Base-by-base conservation (phyloP, 2,329 filamentous ascomycete genomes). In the Lachnellula hyalina region DNA sequence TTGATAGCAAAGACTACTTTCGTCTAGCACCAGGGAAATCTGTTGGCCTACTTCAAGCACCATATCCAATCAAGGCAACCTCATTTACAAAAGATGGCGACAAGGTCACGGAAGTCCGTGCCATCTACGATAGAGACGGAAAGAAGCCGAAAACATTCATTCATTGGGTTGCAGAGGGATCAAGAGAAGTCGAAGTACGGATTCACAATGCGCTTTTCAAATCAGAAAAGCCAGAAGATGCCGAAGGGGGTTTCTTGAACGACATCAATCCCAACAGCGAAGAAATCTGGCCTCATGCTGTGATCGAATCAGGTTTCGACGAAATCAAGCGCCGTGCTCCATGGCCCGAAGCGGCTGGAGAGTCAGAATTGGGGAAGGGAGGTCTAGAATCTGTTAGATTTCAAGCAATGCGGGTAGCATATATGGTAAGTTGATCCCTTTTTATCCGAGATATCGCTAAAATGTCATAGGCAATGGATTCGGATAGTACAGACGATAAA, bases 401-500 rank as follows among this genome's bases (percentile, higher is more conserved):
- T 79, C 93, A 97, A 77, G 93, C 85, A 2, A 85, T 96, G 79
- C 81, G 93, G 25, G 88, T 93, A 45, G 93, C 87, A 9, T 96
- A 95, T 70, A 69, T 69, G 67, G 67, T 69, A 63, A 55, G 57
- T 47, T 17, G 9, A 11, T 28, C 19, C 23, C 36, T 19, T 15
- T n/a, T 4, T 38, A 15, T 28, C n/a, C 1, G 3, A 35, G 14
- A 25, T 49, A 25, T 49, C 38, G 35, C 52, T 55, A 50, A 52
- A 45, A 21, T 41, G 46, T 11, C 7, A 1, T 51, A 69, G 84
- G 84, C 76, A 58, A 77, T 95, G 70, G 92, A 96, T 69, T 82
- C 80, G 0, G 90, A 96, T 65, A 89, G 84, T 56, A 87, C 83
- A 0, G 82, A 83, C 34, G 88, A 90, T n/a, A 89, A 86, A 71